These are phyloP conservation scores for Oldenlandia corymbosa DNA, from an alignment of 257 asterid genomes.

Conservation along the genomic window DNA sequence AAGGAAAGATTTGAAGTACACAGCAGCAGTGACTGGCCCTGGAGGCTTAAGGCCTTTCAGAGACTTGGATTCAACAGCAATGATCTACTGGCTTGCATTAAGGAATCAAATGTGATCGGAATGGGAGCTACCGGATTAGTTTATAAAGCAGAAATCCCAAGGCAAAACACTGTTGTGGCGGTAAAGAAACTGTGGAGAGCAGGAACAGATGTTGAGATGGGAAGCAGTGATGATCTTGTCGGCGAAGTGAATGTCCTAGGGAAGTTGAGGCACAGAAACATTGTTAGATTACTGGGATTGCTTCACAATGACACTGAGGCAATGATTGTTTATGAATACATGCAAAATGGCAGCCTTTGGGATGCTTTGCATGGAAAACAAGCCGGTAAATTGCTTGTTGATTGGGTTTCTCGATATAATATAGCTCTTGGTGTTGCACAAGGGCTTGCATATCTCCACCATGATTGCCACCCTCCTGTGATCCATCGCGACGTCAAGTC, in stretches of 20 bases:
- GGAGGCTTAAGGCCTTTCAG: constrained; percentile 84
- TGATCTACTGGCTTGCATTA: constrained; percentile 61
- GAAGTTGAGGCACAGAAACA: constrained; percentile 54
- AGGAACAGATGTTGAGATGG: constrained; percentile 46
- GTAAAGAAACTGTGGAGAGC: constrained; percentile 75
- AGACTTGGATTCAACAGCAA: constrained; percentile 56
- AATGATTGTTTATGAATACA: constrained; percentile 55
- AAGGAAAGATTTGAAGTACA: constrained; percentile 43
- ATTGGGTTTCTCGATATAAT: constrained; percentile 62
- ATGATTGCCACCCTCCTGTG: constrained; percentile 56
- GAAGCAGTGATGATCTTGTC: constrained; percentile 47
- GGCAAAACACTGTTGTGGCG: constrained; percentile 47
- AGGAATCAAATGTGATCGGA: constrained; percentile 67
- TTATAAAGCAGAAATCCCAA: constrained; percentile 58
- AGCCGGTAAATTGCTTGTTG: constrained; percentile 47
- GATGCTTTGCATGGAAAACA: constrained; percentile 59
- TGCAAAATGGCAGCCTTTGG: constrained; percentile 63
- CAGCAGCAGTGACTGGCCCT: constrained; percentile 55
- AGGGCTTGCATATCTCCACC: constrained; percentile 61
- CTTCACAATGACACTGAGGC: constrained; percentile 57
- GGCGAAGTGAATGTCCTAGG: constrained; percentile 70
- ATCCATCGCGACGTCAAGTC: constrained; percentile 64
- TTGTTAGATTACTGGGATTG: constrained; percentile 56
- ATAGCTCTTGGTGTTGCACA: constrained; percentile 63
- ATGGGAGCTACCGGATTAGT: constrained; percentile 75